Percentiles rank a stretch among this genome's conserved stretches.
phyloP scores from a whole-genome alignment of 148 eudicot species.

The Rhododendron griersonianum region DNA sequence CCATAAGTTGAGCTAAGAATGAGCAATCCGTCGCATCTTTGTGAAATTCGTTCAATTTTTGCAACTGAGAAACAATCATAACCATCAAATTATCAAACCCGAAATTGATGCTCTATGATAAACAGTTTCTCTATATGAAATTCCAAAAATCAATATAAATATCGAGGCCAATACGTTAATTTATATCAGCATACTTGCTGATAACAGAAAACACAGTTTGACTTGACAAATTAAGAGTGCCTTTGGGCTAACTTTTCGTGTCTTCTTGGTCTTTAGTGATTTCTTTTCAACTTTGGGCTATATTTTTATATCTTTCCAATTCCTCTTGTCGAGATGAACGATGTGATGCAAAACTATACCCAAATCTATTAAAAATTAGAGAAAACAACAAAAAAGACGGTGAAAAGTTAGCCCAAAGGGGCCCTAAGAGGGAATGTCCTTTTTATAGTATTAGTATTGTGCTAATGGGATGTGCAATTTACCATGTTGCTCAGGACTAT shows the following conservation, averaged over 20 bases:
- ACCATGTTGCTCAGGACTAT: background rate
- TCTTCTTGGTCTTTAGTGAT: background rate
- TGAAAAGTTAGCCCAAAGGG: no score
- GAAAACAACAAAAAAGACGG: background rate
- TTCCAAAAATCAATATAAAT: background rate
- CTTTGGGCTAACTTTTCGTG: background rate
- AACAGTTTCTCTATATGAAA: background rate
- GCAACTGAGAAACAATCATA: background rate
- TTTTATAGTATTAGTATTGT: background rate
- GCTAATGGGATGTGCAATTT: background rate
- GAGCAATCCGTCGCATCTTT: background rate
- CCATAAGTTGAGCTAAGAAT: background rate
- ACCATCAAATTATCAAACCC: background rate
- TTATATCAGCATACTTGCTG: background rate
- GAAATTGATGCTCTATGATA: background rate
- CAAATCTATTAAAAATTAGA: no score
- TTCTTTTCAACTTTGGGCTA: background rate
- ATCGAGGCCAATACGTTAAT: background rate
- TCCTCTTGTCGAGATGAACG: background rate
- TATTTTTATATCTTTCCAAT: no score
- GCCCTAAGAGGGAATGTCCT: background rate
- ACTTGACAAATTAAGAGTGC: background rate
- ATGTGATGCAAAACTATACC: no score
- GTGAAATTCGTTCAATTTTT: background rate
- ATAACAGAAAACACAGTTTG: background rate